Base-by-base conservation (phyloP, 305 asterid species). In the Ilex paraguariensis region DNA sequence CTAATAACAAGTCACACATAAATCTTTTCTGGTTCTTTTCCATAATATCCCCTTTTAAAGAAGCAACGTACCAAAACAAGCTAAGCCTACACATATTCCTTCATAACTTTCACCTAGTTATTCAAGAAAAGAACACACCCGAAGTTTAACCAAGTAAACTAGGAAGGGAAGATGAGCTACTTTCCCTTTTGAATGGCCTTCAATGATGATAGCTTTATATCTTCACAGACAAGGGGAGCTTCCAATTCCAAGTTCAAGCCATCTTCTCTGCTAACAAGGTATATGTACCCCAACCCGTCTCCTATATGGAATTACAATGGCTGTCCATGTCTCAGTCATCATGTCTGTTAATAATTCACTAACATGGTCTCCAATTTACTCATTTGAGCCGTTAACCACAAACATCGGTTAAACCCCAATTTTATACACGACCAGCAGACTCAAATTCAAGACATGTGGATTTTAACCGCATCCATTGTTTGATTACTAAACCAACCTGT, bases 81-180 rank as follows among this genome's bases (percentile, higher is more conserved):
- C 42, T 36, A 50, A 13, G 3, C 54, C 21, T 10, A 36, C 54
- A 36, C 59, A 66, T 40, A 42, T 60, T 44, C 30, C 33, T 36
- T 59, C 42, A 36, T 36, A 8, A 8, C 48, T 59, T 59, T 57
- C 21, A 21, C 65, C 54, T 54, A 60, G 50, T 58, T 40, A 63
- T 30, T 61, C 66, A 81, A 82, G 89, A 13, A 81, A 79, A 74
- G 80, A 71, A 78, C 73, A 69, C 36, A 58, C 42, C 40, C 13
- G 31, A 56, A 21, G 48, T 13, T 17, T 30, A 48, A 39, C 66
- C 54, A 17, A 57, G 62, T 54, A 69, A 75, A 66, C 60, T 56
- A 73, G 42, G 39, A 48, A 28, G 54, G n/a, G 61, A 13, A 46
- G 68, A 40, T 8, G 36, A 31, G 7, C 10, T 46, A 39, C 51